Evolutionary conservation across 2,329 filamentous ascomycete species (phyloP).

Genomic region (Cytospora schulzeri): DNA sequence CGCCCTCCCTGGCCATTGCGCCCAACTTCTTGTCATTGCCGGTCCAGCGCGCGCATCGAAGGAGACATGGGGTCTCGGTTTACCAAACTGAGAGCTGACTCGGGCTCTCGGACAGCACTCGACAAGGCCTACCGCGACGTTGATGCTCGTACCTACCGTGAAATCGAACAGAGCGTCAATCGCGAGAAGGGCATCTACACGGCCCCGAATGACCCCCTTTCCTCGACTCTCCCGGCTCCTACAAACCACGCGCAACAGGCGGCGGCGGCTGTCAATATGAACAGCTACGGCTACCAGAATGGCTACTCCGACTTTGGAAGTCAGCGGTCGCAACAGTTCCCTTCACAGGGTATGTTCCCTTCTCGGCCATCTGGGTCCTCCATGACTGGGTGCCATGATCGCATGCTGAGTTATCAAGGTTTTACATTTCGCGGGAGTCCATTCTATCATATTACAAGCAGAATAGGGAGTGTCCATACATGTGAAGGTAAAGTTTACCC

Average conservation of each 20-base stretch:
- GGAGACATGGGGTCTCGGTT: background rate
- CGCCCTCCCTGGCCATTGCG: background rate
- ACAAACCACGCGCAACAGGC: constrained; percentile 16
- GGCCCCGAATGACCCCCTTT: constrained; percentile 13
- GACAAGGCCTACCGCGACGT: constrained; percentile 17
- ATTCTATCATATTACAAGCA: constrained; percentile 74
- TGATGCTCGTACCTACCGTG: constrained; percentile 13
- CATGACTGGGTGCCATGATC: constrained; percentile 9
- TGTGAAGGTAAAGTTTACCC: constrained; percentile 65
- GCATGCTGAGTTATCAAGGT: constrained; percentile 26
- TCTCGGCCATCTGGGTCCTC: background rate
- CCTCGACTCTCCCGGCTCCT: constrained; percentile 9
- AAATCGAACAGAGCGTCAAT: constrained; percentile 22
- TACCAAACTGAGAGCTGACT: constrained; percentile 17
- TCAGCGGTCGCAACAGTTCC: constrained; percentile 19
- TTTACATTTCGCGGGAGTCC: constrained; percentile 70
- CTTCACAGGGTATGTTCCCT: constrained; percentile 22
- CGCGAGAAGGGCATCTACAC: constrained; percentile 19
- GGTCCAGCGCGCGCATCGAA: background rate
- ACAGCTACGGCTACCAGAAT: constrained; percentile 20
- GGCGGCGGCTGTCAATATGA: constrained; percentile 21
- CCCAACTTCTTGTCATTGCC: background rate
- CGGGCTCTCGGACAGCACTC: constrained; percentile 21
- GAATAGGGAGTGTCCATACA: constrained; percentile 64
- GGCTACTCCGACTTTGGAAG: constrained; percentile 18